These are phyloP conservation scores for Aureoboletus auriporus DNA, from an alignment of 768 basidiomycete species.

Conservation along the genomic window DNA sequence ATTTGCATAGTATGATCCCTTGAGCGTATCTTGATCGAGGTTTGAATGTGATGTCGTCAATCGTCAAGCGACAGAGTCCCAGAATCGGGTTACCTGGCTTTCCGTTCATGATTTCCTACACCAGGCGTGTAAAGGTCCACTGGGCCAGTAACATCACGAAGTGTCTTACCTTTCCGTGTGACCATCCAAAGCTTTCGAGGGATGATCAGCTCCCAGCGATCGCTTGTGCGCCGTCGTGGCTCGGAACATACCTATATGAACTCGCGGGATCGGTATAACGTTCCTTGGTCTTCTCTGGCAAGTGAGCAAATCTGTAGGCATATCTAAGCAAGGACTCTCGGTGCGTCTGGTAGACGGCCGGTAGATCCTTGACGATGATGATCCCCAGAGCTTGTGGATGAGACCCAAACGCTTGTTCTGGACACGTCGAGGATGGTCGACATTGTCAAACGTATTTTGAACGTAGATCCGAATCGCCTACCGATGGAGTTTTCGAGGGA, in stretches of 20 bases:
- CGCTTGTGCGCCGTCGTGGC: neutral
- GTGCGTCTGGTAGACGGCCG: constrained; percentile 53
- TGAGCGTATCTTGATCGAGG: constrained; percentile 61
- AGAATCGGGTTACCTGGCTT: constrained; percentile 55
- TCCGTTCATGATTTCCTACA: constrained; percentile 93
- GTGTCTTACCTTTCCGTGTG: constrained; percentile 76
- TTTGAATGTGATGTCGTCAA: neutral
- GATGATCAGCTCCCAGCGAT: neutral
- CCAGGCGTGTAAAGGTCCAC: neutral
- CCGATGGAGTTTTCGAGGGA: constrained; percentile 61
- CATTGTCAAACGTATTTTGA: neutral
- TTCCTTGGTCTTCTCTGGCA: constrained; percentile 66
- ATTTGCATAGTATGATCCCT: constrained; percentile 91
- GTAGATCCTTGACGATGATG: constrained; percentile 79
- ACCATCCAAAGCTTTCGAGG: constrained; percentile 84
- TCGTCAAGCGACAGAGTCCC: neutral
- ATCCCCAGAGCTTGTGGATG: constrained; percentile 74
- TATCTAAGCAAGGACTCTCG: constrained; percentile 72
- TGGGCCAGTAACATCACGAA: neutral
- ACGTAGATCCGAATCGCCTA: constrained; percentile 22
- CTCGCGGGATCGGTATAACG: constrained; percentile 68
- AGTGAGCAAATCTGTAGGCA: constrained; percentile 69
- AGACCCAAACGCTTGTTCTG: constrained; percentile 83
- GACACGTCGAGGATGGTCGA: neutral
- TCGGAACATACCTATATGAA: constrained; percentile 70